Conservation (phyloP, 306 rosid species). For the Prunus salicina region DNA sequence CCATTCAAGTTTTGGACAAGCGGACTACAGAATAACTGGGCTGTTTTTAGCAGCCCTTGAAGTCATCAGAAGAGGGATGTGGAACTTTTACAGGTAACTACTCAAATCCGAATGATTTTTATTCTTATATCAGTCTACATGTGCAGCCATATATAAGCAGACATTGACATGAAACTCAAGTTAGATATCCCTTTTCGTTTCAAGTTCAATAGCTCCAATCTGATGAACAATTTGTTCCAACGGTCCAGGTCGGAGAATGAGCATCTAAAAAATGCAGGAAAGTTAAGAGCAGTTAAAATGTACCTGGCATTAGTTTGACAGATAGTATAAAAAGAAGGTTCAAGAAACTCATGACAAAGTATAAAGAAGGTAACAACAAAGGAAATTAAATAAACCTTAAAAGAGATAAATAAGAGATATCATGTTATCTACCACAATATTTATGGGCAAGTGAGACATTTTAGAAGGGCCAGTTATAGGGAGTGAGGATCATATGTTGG, state of each 20-base stretch:
- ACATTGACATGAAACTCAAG: background rate
- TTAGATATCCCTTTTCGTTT: background rate
- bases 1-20: constrained; percentile 78
- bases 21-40: constrained; percentile 75
- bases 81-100: constrained; percentile 69
- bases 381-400: no score
- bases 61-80: constrained; percentile 87
- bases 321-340: no score
- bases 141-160: background rate
- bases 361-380: no score
- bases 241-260: constrained; percentile 93
- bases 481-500: no score
- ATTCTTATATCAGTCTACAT: background rate
- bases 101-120: background rate
- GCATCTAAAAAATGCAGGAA: constrained; percentile 97
- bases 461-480: no score
- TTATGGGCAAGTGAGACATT: no score
- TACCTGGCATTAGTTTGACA: no score
- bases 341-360: no score
- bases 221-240: constrained; percentile 15
- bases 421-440: no score
- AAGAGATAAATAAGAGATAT: no score
- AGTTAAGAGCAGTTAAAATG: constrained; percentile 93
- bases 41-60: constrained; percentile 92
- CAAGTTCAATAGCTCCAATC: background rate